phyloP scores from a whole-genome alignment of 768 basidiomycete species.

The Boletus rubropictus region DNA sequence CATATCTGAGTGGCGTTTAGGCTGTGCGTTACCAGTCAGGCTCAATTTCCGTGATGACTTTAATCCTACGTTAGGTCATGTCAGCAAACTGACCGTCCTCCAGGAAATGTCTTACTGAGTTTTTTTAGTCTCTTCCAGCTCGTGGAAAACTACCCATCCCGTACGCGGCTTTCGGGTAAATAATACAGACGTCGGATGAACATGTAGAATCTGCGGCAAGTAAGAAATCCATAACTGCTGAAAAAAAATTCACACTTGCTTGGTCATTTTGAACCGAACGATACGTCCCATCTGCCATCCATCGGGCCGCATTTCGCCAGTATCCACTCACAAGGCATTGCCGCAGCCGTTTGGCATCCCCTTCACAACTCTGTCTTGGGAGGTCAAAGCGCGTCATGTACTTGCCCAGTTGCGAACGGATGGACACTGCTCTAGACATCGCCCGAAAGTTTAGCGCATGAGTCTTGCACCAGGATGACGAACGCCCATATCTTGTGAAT shows the following conservation, averaged over 20 bases:
- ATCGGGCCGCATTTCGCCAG: slow-evolving; percentile 89
- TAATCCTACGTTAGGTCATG: slow-evolving; percentile 51
- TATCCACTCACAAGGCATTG: slow-evolving; percentile 89
- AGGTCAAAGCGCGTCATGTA: slow-evolving; percentile 89
- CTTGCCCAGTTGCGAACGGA: slow-evolving; percentile 90
- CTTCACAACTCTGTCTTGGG: slow-evolving; percentile 80
- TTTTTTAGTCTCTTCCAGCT: slow-evolving; percentile 95
- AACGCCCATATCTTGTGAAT: slow-evolving; percentile 75
- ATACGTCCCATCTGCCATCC: slow-evolving; percentile 91
- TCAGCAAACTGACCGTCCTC: slow-evolving; percentile 8
- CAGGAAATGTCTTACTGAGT: slow-evolving; percentile 55
- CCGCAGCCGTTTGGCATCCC: slow-evolving; percentile 77
- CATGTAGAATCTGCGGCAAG: slow-evolving; percentile 61
- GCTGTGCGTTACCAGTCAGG: slow-evolving; percentile 69
- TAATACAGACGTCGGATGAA: slow-evolving; percentile 90
- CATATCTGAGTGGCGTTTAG: not conserved
- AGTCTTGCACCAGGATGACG: slow-evolving; percentile 88
- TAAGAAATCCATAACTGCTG: not conserved
- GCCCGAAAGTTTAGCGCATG: slow-evolving; percentile 93
- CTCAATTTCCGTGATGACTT: slow-evolving; percentile 89
- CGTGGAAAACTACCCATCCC: slow-evolving; percentile 93
- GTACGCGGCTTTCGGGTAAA: slow-evolving; percentile 89
- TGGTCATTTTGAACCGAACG: slow-evolving; percentile 80
- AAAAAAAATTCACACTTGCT: slow-evolving; percentile 38
- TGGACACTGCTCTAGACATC: slow-evolving; percentile 89